phyloP scores from a whole-genome alignment of 2,329 filamentous ascomycete genomes.

The Cercospora zeina region DNA sequence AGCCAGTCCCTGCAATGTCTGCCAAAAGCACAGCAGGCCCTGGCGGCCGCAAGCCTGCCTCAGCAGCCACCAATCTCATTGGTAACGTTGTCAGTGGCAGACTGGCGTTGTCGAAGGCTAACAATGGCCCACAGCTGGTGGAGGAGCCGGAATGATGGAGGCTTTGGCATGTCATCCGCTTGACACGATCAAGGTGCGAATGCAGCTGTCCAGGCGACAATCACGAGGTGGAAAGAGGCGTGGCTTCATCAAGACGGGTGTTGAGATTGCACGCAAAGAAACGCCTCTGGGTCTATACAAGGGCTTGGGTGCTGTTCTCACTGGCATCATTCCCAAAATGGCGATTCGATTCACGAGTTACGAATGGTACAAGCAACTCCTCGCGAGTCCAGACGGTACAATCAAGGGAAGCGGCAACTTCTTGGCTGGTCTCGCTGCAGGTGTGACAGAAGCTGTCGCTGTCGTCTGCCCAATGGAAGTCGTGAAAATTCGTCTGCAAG shows the following conservation, averaged over 20 bases:
- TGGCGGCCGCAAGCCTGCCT: slow-evolving; percentile 73
- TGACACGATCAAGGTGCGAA: slow-evolving; percentile 97
- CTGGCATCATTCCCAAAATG: slow-evolving; percentile 98
- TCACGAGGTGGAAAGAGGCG: slow-evolving; percentile 79
- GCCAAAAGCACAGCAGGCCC: slow-evolving; percentile 59
- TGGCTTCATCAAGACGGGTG: slow-evolving; percentile 83
- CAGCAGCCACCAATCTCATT: slow-evolving; percentile 86
- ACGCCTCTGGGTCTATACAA: slow-evolving; percentile 95
- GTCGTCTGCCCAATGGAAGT: slow-evolving; percentile 99
- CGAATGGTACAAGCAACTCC: slow-evolving; percentile 85
- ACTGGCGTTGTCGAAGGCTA: slow-evolving; percentile 18
- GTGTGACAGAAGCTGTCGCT: slow-evolving; percentile 92
- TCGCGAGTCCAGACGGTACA: slow-evolving; percentile 66
- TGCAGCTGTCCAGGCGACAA: slow-evolving; percentile 92
- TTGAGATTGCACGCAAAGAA: slow-evolving; percentile 83
- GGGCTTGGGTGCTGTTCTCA: slow-evolving; percentile 92
- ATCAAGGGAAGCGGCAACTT: slow-evolving; percentile 74
- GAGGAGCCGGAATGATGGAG: slow-evolving; percentile 99
- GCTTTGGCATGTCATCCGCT: slow-evolving; percentile 93
- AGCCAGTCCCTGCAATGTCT: slow-evolving; percentile 52
- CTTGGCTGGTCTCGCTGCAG: slow-evolving; percentile 81
- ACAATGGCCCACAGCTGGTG: slow-evolving; percentile 67
- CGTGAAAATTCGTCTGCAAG: slow-evolving; percentile 96
- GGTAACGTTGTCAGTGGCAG: slow-evolving; percentile 52
- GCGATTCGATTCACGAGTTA: slow-evolving; percentile 98